Base-by-base conservation (phyloP, 2,329 filamentous ascomycete species). In the Sphaerostilbella broomeana region DNA sequence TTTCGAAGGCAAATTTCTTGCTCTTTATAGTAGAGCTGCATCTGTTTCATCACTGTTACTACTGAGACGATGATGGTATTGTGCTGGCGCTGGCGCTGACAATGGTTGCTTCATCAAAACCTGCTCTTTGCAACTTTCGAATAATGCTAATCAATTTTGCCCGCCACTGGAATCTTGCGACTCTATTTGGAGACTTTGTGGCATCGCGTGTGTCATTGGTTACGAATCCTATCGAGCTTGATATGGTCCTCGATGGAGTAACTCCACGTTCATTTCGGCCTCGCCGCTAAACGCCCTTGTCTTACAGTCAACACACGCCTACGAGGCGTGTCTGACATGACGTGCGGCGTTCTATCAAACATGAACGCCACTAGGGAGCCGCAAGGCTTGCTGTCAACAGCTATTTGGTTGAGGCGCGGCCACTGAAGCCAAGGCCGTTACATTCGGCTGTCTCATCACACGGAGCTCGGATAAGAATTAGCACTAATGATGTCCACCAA, bases 261-360 rank as follows among this genome's bases (percentile, higher is more conserved):
- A 34, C 34, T 37, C 35, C 40, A 42, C 36, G 41, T 29, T 40
- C 41, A 35, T 35, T 40, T 43, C 41, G 41, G 41, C 15, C 31
- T 32, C 31, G 37, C 41, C 41, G 36, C 26, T 21, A 35, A n/a
- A 32, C 22, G 29, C 25, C 31, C 31, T 28, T 40, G 36, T 35
- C 40, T 43, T 31, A 35, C 41, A 12, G 41, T 35, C 32, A 19
- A 43, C 15, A 31, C 36, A 31, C 21, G 7, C 26, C 31, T 27
- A 19, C 30, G 20, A 29, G 35, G 30, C 29, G 29, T 29, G 31
- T 43, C 41, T 43, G 36, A 43, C 30, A 22, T 39, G 36, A 35
- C 38, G 29, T 31, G 30, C 31, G 31, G 15, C n/a, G 16, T n/a
- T 20, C 31, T 21, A 30, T 36, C 17, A 31, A 15, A 30, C 20